These are phyloP conservation scores for Monosporascus sp. DNA, from an alignment of 2,329 filamentous ascomycete genomes.

Conservation along the genomic window DNA sequence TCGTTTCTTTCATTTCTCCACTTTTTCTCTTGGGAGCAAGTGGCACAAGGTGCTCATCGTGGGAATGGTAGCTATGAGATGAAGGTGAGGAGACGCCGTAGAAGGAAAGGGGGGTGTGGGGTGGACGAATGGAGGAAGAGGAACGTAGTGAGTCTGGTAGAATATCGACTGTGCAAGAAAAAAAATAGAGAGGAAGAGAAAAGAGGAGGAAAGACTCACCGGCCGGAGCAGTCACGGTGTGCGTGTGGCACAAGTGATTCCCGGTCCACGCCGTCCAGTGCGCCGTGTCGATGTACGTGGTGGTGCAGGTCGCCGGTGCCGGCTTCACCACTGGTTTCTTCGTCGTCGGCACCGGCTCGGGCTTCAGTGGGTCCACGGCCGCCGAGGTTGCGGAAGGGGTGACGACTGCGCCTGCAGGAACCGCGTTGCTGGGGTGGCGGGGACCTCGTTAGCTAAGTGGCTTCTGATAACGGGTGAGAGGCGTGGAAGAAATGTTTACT, in stretches of 20 bases:
- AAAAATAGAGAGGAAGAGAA: conserved; percentile 2
- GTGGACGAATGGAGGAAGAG: too few relatives aligned
- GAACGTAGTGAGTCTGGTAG: too few relatives aligned
- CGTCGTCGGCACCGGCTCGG: too few relatives aligned
- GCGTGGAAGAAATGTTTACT: not conserved
- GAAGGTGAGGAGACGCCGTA: too few relatives aligned
- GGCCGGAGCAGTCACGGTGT: conserved; percentile 12
- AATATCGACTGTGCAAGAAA: not conserved
- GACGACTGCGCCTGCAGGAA: not conserved
- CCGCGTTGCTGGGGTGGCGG: conserved; percentile 9
- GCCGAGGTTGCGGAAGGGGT: not conserved
- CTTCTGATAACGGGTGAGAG: too few relatives aligned
- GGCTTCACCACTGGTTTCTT: too few relatives aligned
- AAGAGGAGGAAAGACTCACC: conserved; percentile 9
- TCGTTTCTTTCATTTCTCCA: not conserved
- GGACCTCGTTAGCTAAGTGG: not conserved
- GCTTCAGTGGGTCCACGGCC: not conserved
- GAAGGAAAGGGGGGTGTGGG: too few relatives aligned
- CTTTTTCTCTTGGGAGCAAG: conserved; percentile 5
- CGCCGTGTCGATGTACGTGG: conserved; percentile 15
- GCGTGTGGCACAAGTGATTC: conserved; percentile 20
- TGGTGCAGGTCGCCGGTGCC: conserved; percentile 18
- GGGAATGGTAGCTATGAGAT: too few relatives aligned
- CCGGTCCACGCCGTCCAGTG: conserved; percentile 14
- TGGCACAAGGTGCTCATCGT: not conserved